Conservation (phyloP, 805 yeast genomes). For the Candida boleticola region DNA sequence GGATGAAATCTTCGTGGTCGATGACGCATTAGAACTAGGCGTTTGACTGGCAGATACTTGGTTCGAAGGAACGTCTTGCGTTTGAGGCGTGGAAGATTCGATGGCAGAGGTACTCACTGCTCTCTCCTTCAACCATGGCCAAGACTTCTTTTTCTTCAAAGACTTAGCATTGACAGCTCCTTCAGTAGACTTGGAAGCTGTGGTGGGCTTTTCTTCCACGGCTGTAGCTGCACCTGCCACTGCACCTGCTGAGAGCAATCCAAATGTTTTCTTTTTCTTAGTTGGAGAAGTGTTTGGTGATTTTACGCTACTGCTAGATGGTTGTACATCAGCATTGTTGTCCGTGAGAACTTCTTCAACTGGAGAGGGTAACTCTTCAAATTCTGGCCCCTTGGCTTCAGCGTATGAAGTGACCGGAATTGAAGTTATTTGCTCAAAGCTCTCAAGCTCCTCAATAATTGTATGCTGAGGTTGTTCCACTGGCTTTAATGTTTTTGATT, state of each 20-base stretch:
- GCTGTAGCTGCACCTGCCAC: neutral
- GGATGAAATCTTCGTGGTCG: conserved; percentile 12
- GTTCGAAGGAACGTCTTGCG: neutral
- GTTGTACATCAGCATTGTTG: conserved; percentile 6
- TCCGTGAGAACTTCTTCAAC: neutral
- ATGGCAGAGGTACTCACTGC: conserved; percentile 29
- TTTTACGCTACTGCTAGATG: conserved; percentile 2
- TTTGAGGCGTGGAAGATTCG: conserved; percentile 13
- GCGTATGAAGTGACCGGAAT: neutral
- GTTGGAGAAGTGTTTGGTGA: conserved; percentile 2
- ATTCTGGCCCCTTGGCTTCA: neutral
- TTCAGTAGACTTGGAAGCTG: conserved; percentile 2
- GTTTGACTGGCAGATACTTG: neutral
- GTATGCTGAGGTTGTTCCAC: neutral
- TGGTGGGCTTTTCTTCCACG: too few relatives aligned
- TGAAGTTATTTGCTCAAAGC: neutral
- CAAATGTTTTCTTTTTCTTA: conserved; percentile 13
- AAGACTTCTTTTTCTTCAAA: conserved; percentile 36
- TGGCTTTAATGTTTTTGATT: conserved; percentile 1
- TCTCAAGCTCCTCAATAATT: neutral
- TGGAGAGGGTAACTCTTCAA: neutral
- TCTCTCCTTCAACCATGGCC: conserved; percentile 39
- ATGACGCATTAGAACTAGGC: neutral
- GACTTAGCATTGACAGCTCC: conserved; percentile 13
- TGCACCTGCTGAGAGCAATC: conserved; percentile 6